phyloP scores from a whole-genome alignment of 2,329 filamentous ascomycete genomes.

The Phialocephala sp. region DNA sequence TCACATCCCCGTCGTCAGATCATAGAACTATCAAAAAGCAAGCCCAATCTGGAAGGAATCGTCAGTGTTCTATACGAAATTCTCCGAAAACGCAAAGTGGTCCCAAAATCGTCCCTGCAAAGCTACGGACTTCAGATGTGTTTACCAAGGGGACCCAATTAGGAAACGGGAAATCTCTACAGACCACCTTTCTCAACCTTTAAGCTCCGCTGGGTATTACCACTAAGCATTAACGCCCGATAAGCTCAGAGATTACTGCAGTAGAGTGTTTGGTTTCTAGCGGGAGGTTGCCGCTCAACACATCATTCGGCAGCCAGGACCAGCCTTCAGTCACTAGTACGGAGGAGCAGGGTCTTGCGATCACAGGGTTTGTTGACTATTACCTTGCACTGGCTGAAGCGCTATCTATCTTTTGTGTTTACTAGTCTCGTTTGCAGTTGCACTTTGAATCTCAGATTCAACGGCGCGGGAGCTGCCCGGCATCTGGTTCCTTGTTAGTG shows the following conservation, averaged over 20 bases:
- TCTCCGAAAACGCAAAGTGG: not conserved
- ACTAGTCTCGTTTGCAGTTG: conserved; percentile 24
- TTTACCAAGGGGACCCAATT: not conserved
- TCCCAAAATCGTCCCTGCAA: not conserved
- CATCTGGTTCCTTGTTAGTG: conserved; percentile 22
- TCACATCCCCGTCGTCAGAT: conserved; percentile 5
- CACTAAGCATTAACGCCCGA: conserved; percentile 2
- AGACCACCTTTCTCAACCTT: conserved; percentile 3
- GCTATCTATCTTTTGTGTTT: conserved; percentile 19
- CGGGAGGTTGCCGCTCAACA: not conserved
- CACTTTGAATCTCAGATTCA: conserved; percentile 17
- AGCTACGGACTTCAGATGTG: not conserved
- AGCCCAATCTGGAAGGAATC: conserved; percentile 8
- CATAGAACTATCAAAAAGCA: not conserved
- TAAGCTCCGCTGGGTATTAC: not conserved
- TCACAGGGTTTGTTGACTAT: conserved; percentile 8
- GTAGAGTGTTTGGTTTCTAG: not conserved
- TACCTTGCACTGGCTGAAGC: conserved; percentile 14
- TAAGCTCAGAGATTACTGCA: conserved; percentile 8
- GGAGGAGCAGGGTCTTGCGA: conserved; percentile 18
- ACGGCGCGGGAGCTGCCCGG: conserved; percentile 21
- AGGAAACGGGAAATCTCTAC: conserved; percentile 1
- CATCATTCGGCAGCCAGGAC: conserved; percentile 1
- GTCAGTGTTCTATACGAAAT: not conserved
- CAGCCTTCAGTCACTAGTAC: conserved; percentile 4